A percentile compares a stretch with the other conserved stretches of the same genome.
phyloP scores from a whole-genome alignment of 2,329 filamentous ascomycete species.

The Plectosphaerella sp. region DNA sequence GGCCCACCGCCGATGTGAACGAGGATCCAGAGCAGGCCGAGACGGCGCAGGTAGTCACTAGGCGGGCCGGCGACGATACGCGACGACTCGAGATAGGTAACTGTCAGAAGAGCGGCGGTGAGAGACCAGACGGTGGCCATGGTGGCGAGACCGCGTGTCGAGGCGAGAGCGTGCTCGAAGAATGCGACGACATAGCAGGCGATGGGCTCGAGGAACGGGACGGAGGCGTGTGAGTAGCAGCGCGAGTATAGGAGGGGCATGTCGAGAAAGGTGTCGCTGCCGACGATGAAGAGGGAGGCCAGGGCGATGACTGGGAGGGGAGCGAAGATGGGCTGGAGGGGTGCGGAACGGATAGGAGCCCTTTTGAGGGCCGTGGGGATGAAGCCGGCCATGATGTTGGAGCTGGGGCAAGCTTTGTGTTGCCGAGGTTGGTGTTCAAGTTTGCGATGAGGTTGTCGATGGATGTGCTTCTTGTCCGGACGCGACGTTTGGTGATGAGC shows the following conservation, averaged over 20 bases:
- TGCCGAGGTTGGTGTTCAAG: neutral
- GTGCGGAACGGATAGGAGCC: slow-evolving; percentile 46
- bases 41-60: slow-evolving; percentile 9
- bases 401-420: neutral
- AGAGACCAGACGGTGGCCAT: slow-evolving; percentile 39
- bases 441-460: neutral
- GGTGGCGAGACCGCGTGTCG: slow-evolving; percentile 32
- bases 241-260: slow-evolving; percentile 48
- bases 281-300: slow-evolving; percentile 36
- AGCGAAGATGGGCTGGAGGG: slow-evolving; percentile 46
- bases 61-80: slow-evolving; percentile 20
- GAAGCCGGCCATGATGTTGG: neutral
- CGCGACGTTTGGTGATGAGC: neutral
- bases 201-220: slow-evolving; percentile 40
- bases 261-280: slow-evolving; percentile 39
- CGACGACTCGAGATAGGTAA: slow-evolving; percentile 45
- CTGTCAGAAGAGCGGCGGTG: slow-evolving; percentile 41
- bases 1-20: slow-evolving; percentile 20
- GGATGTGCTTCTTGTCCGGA: no score
- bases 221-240: slow-evolving; percentile 42
- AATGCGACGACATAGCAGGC: slow-evolving; percentile 47
- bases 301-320: slow-evolving; percentile 39
- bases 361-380: neutral
- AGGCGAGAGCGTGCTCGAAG: slow-evolving; percentile 38
- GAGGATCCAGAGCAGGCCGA: slow-evolving; percentile 28